Evolutionary conservation across 768 basidiomycete species (phyloP).

Genomic region (Postia placenta): DNA sequence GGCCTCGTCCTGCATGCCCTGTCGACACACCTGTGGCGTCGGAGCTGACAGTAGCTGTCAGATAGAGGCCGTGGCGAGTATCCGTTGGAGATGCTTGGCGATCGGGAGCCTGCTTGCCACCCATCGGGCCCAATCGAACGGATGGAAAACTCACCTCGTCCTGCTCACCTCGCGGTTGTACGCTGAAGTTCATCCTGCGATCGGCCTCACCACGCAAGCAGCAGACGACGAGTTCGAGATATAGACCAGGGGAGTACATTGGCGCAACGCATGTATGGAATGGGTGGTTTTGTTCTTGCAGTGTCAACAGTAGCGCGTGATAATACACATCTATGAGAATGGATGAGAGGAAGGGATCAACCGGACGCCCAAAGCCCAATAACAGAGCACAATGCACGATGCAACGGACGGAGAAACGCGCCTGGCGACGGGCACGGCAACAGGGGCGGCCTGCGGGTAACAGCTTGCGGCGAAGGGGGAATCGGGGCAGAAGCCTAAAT

Average conservation of each 20-base stretch:
- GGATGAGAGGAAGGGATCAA: background rate
- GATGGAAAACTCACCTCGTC: background rate
- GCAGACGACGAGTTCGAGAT: too few species aligned
- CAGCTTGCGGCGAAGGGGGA: background rate
- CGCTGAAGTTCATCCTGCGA: background rate
- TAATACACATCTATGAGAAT: slow-evolving; percentile 2
- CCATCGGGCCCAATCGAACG: background rate
- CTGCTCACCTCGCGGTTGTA: background rate
- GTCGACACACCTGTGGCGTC: too few species aligned
- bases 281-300: background rate
- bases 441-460: background rate
- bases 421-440: background rate
- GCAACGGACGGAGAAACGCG: background rate
- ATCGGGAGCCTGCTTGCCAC: background rate
- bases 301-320: background rate
- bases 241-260: background rate
- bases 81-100: background rate
- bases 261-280: background rate
- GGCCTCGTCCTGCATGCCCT: too few species aligned
- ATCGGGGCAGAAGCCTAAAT: background rate
- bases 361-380: background rate
- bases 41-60: background rate
- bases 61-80: background rate
- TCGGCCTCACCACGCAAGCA: too few species aligned
- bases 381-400: too few species aligned